phyloP scores from a whole-genome alignment of 179 eudicot genomes.

The Camellia oleifera region DNA sequence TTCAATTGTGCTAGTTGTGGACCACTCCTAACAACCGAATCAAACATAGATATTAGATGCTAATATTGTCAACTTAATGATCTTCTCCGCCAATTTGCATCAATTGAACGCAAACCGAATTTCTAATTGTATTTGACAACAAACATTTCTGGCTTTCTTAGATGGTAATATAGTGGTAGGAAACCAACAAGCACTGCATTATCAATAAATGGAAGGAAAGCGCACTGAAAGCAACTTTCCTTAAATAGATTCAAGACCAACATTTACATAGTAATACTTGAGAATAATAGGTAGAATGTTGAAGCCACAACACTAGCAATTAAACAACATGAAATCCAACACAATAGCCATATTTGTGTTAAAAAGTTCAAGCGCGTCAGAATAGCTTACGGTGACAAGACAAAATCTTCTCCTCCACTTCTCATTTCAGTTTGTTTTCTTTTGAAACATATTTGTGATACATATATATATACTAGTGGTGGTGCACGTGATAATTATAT shows the following conservation, averaged over 20 bases:
- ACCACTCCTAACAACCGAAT: neutral
- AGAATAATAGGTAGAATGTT: neutral
- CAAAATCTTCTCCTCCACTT: neutral
- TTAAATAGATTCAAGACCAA: neutral
- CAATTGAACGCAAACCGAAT: neutral
- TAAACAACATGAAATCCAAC: neutral
- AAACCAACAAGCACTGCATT: conserved; percentile 1
- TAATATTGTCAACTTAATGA: neutral
- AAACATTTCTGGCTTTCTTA: neutral
- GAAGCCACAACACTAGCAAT: neutral
- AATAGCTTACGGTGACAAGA: neutral
- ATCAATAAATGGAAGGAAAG: neutral
- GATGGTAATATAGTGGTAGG: neutral
- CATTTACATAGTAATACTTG: too few relatives aligned
- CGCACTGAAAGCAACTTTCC: neutral
- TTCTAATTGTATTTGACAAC: neutral
- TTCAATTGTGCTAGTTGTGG: neutral
- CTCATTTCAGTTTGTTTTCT: neutral
- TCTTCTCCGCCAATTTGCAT: neutral
- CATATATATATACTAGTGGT: too few relatives aligned
- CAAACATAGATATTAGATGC: neutral
- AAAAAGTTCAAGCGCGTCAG: neutral
- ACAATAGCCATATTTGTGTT: neutral
- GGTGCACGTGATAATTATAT: too few relatives aligned
- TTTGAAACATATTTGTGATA: neutral